phyloP scores from a whole-genome alignment of 176 grass and related monocot species.

The Thinopyrum elongatum region DNA sequence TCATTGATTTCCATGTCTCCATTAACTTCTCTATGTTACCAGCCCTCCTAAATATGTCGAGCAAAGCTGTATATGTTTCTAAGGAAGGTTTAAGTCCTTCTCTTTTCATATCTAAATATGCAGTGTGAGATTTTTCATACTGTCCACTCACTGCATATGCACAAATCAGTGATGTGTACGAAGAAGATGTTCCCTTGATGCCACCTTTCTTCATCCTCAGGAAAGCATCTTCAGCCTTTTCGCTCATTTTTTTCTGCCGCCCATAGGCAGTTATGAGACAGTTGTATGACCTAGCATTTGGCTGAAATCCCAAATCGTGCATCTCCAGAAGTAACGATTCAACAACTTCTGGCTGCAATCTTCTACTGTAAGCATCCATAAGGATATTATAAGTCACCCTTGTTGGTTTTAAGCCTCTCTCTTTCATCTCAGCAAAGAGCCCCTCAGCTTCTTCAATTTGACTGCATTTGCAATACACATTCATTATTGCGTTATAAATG shows the following conservation, averaged over 20 bases:
- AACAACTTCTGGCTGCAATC: slow-evolving; percentile 79
- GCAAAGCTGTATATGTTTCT: slow-evolving; percentile 70
- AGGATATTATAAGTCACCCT: slow-evolving; percentile 78
- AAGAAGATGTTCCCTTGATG: slow-evolving; percentile 57
- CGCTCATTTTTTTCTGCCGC: slow-evolving; percentile 71
- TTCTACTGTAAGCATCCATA: slow-evolving; percentile 89
- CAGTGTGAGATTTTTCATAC: slow-evolving; percentile 54
- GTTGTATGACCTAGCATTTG: slow-evolving; percentile 70
- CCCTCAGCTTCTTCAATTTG: slow-evolving; percentile 86
- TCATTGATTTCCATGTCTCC: slow-evolving; percentile 88
- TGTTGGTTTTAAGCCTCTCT: slow-evolving; percentile 62
- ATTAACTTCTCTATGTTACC: slow-evolving; percentile 59
- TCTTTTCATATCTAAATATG: slow-evolving; percentile 74
- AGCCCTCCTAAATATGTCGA: slow-evolving; percentile 71
- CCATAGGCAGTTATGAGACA: slow-evolving; percentile 82
- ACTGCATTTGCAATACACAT: slow-evolving; percentile 61
- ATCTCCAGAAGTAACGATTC: slow-evolving; percentile 69
- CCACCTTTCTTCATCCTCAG: slow-evolving; percentile 72
- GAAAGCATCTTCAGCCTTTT: slow-evolving; percentile 79
- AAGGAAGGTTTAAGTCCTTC: slow-evolving; percentile 71
- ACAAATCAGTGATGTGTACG: slow-evolving; percentile 67
- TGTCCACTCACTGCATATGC: slow-evolving; percentile 69
- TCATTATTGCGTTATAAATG: slow-evolving; percentile 73
- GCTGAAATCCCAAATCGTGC: slow-evolving; percentile 57
- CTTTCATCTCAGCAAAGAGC: slow-evolving; percentile 80